Conservation (phyloP, 1,284 basidiomycete species). For the Microbotryum scabiosae region DNA sequence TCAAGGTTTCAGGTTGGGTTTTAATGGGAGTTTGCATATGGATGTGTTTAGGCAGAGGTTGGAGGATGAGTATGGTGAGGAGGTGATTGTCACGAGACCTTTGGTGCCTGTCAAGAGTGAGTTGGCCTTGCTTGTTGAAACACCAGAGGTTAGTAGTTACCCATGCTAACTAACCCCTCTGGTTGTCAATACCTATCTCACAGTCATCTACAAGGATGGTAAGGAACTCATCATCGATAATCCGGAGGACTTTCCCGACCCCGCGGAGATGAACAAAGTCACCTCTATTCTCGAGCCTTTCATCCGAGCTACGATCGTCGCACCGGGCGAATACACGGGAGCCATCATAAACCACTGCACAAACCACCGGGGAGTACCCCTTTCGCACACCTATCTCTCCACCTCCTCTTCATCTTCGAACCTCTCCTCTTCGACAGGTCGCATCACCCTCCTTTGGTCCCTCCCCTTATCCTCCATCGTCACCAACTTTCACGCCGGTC, state of each 20-base stretch:
- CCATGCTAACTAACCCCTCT: not conserved
- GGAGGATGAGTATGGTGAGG: conserved; percentile 81
- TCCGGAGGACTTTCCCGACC: conserved; percentile 84
- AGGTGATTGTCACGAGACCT: conserved; percentile 58
- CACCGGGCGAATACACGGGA: conserved; percentile 33
- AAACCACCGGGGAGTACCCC: conserved; percentile 33
- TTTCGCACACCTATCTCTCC: conserved; percentile 36
- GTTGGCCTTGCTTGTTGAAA: conserved; percentile 22
- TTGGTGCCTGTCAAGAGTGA: conserved; percentile 84
- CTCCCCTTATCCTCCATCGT: conserved; percentile 71
- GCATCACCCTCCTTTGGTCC: conserved; percentile 62
- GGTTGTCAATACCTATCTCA: not conserved
- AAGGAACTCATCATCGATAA: conserved; percentile 66
- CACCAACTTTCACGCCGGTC: conserved; percentile 82
- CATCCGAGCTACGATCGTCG: conserved; percentile 33
- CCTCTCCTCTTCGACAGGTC: conserved; percentile 59
- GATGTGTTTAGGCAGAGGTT: conserved; percentile 92
- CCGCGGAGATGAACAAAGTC: conserved; percentile 55
- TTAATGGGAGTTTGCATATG: conserved; percentile 93
- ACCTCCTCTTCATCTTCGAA: conserved; percentile 66
- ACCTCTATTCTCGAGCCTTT: conserved; percentile 77
- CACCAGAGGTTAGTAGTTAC: not conserved
- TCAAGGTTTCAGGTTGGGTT: conserved; percentile 90
- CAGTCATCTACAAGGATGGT: conserved; percentile 66
- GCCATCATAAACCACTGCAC: conserved; percentile 82